A percentile compares a stretch with the other conserved stretches of the same genome.
These are phyloP conservation scores for Trichoderma aggressivum DNA, from an alignment of 2,329 filamentous ascomycete species.

Conservation along the genomic window DNA sequence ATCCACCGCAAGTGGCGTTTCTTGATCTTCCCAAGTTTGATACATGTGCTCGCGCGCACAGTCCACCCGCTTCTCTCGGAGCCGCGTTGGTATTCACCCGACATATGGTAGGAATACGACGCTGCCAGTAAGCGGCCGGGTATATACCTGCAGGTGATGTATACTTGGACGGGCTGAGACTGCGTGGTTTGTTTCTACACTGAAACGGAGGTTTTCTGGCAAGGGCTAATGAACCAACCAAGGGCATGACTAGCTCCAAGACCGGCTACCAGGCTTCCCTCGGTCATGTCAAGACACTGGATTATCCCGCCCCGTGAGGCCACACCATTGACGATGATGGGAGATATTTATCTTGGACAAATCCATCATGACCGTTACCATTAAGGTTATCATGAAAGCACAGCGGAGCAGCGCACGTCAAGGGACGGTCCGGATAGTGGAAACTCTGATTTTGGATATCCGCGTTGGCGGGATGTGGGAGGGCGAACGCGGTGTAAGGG, in stretches of 20 bases:
- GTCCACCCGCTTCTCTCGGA: not conserved
- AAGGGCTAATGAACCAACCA: not conserved
- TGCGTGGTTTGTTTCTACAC: not conserved
- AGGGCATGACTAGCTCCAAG: not conserved
- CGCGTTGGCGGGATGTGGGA: not conserved
- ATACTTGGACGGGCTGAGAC: not conserved
- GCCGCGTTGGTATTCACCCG: not conserved
- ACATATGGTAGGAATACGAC: not conserved
- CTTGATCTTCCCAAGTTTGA: not conserved
- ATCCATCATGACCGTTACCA: not conserved
- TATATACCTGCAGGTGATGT: not conserved
- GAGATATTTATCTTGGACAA: not conserved
- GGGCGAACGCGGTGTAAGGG: not conserved
- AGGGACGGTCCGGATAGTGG: constrained; percentile 13
- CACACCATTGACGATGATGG: not conserved
- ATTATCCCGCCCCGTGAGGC: not conserved
- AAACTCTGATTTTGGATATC: not conserved
- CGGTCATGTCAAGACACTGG: not conserved
- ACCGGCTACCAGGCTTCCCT: not conserved
- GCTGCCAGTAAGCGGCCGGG: not conserved
- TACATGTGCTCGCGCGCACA: not conserved
- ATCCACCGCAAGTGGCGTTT: not conserved
- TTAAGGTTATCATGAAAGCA: not conserved
- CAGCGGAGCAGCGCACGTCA: not conserved
- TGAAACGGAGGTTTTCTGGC: not conserved